A percentile compares a stretch with the other conserved stretches of the same genome.
These are phyloP conservation scores for Penicillium verhagenii DNA, from an alignment of 495 filamentous ascomycete genomes.

Conservation along the genomic window DNA sequence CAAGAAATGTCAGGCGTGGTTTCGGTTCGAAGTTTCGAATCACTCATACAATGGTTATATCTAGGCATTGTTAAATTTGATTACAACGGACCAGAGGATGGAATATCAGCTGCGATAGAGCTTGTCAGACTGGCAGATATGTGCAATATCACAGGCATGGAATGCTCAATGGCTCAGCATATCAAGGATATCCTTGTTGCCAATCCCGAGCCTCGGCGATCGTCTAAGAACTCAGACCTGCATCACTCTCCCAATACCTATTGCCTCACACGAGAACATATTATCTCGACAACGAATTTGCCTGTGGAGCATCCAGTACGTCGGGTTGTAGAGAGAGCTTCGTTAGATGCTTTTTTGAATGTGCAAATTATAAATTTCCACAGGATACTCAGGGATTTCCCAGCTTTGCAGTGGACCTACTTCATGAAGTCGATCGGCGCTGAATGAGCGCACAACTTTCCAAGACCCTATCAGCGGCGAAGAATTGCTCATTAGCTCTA, in stretches of 20 bases:
- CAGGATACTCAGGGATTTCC: conserved; percentile 15
- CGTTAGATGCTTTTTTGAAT: conserved; percentile 19
- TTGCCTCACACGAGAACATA: conserved; percentile 21
- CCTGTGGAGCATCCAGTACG: conserved; percentile 23
- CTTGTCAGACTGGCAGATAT: conserved; percentile 31
- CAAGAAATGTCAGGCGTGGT: conserved; percentile 28
- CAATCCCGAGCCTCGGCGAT: not conserved
- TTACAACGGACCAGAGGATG: conserved; percentile 7
- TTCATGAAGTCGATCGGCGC: conserved; percentile 25
- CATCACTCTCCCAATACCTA: conserved; percentile 8
- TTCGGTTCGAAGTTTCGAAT: conserved; percentile 22
- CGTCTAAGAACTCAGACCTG: not conserved
- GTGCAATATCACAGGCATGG: conserved; percentile 19
- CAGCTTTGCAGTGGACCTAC: conserved; percentile 25
- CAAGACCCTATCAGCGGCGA: too few relatives aligned
- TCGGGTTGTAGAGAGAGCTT: conserved; percentile 20
- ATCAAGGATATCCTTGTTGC: conserved; percentile 18
- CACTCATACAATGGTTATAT: conserved; percentile 30
- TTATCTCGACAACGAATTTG: conserved; percentile 19
- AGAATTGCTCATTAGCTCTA: too few relatives aligned
- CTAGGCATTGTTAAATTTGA: conserved; percentile 17
- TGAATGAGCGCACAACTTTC: too few relatives aligned
- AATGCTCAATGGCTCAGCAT: conserved; percentile 18
- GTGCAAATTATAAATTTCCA: conserved; percentile 14
- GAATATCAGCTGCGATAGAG: conserved; percentile 26